phyloP scores from a whole-genome alignment of 345 rosid species.

The Orychophragmus violaceus region DNA sequence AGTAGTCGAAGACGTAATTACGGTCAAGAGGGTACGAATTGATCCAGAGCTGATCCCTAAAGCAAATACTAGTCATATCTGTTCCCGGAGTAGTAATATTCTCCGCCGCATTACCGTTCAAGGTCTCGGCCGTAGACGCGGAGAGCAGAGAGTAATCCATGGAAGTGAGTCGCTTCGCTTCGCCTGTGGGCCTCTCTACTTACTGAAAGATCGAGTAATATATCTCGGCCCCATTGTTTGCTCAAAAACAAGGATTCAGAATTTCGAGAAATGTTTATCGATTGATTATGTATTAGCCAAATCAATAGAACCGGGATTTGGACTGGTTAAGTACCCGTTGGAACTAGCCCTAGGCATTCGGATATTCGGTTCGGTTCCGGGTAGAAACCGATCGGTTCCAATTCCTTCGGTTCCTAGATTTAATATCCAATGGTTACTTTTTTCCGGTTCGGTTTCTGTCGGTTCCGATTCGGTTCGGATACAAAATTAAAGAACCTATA shows the following conservation, averaged over 20 bases:
- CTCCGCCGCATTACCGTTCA: conserved; percentile 43
- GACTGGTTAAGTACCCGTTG: neutral
- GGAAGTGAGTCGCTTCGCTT: conserved; percentile 1
- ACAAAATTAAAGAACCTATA: too few species aligned
- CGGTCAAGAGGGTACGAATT: conserved; percentile 85
- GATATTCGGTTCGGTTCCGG: too few species aligned
- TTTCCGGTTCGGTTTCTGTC: too few species aligned
- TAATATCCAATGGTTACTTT: too few species aligned
- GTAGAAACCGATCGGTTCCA: too few species aligned
- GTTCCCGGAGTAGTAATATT: conserved; percentile 51
- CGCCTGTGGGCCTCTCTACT: conserved; percentile 6
- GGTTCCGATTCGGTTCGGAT: too few species aligned
- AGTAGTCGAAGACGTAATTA: conserved; percentile 85
- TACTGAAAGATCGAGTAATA: neutral
- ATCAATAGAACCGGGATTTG: neutral
- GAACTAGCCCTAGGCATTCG: too few species aligned
- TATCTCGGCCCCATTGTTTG: conserved; percentile 3
- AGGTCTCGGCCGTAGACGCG: conserved; percentile 28
- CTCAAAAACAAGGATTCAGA: neutral
- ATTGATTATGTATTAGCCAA: too few species aligned
- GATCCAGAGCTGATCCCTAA: conserved; percentile 92
- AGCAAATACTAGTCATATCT: conserved; percentile 95
- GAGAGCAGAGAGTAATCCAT: conserved; percentile 25
- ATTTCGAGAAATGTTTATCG: neutral
- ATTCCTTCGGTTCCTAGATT: too few species aligned